Evolutionary conservation across 1,284 basidiomycete species (phyloP).

Genomic region (Leccinum subatratum): DNA sequence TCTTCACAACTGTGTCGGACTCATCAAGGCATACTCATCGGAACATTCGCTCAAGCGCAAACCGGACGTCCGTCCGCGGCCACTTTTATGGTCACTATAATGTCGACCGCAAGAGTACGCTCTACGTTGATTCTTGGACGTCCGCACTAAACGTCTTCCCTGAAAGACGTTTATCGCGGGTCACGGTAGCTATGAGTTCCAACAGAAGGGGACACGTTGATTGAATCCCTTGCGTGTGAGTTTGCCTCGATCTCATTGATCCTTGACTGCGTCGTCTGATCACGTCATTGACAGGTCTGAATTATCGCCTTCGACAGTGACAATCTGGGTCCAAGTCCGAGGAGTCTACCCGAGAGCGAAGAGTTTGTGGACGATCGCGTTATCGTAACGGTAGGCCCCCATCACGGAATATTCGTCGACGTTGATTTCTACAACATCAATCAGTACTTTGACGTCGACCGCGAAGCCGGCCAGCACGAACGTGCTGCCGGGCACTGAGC

Average conservation of each 20-base stretch:
- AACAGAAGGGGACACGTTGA: constrained; percentile 99
- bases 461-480: constrained; percentile 97
- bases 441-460: constrained; percentile 98
- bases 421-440: constrained; percentile 98
- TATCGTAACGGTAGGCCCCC: too few relatives aligned
- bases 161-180: constrained; percentile 85
- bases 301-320: constrained; percentile 69
- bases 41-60: constrained; percentile 97
- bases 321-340: constrained; percentile 61
- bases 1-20: constrained; percentile 96
- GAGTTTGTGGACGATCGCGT: too few relatives aligned
- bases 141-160: too few relatives aligned
- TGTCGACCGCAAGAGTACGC: constrained; percentile 92
- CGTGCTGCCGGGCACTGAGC: constrained; percentile 45
- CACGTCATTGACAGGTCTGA: constrained; percentile 50
- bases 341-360: too few relatives aligned
- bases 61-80: constrained; percentile 90
- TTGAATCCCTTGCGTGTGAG: constrained; percentile 87
- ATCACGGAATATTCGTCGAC: neutral
- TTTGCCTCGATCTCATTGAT: constrained; percentile 6
- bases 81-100: constrained; percentile 98
- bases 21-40: constrained; percentile 91
- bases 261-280: constrained; percentile 4
- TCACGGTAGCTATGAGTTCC: constrained; percentile 89
- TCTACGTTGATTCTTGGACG: constrained; percentile 63